Percentiles rank a stretch among this genome's conserved stretches.
phyloP scores from a whole-genome alignment of 352 stramenopile genomes.

The Phytophthora sp. region DNA sequence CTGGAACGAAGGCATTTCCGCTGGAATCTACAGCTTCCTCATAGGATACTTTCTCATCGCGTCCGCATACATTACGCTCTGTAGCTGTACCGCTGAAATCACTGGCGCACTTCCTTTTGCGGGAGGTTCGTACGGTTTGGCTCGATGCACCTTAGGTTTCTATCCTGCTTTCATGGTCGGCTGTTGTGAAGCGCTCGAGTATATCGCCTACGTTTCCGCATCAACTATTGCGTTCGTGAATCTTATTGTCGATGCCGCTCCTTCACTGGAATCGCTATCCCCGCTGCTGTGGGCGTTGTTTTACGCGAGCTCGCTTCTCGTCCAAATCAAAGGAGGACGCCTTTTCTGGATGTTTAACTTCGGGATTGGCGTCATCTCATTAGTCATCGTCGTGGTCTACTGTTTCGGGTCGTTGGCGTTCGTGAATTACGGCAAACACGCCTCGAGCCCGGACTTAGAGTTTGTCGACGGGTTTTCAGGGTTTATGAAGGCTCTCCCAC shows the following conservation, averaged over 20 bases:
- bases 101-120: slow-evolving; percentile 36
- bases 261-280: slow-evolving; percentile 8
- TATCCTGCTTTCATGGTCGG: slow-evolving; percentile 44
- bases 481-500: slow-evolving; percentile 40
- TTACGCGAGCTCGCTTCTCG: slow-evolving; percentile 33
- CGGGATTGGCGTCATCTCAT: slow-evolving; percentile 28
- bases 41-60: slow-evolving; percentile 32
- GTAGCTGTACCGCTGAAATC: slow-evolving; percentile 41
- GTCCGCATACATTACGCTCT: slow-evolving; percentile 37
- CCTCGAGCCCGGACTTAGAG: background rate
- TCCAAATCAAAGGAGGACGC: slow-evolving; percentile 36
- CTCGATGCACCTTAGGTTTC: slow-evolving; percentile 43
- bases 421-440: slow-evolving; percentile 29
- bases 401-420: slow-evolving; percentile 36
- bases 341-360: slow-evolving; percentile 55
- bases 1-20: slow-evolving; percentile 40
- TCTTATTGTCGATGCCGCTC: slow-evolving; percentile 34
- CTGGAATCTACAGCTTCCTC: slow-evolving; percentile 41
- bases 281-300: slow-evolving; percentile 35
- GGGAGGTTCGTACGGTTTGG: slow-evolving; percentile 40
- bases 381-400: slow-evolving; percentile 44
- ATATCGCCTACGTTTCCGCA: slow-evolving; percentile 48
- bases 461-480: slow-evolving; percentile 27
- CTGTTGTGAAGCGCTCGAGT: slow-evolving; percentile 45
- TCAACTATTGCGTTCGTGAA: slow-evolving; percentile 33